Conservation (phyloP, 129 eudicot species). For the Chrysanthemum seticuspe region DNA sequence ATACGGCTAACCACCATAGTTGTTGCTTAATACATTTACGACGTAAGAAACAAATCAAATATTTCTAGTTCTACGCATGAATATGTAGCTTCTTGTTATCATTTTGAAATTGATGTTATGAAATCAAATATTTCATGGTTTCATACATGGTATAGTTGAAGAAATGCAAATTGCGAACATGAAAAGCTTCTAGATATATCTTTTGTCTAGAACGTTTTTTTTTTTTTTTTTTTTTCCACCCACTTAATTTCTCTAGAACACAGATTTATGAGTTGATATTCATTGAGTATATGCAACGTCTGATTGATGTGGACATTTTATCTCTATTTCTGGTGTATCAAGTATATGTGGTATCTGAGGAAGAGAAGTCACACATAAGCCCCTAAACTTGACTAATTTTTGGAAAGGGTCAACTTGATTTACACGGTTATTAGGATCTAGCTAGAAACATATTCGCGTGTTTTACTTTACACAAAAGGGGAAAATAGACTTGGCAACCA, state of each 20-base stretch:
- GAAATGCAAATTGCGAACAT: neutral
- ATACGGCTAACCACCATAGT: too few relatives aligned
- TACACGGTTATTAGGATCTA: neutral
- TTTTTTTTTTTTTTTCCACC: neutral
- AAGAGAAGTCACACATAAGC: conserved; percentile 20
- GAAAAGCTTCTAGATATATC: neutral
- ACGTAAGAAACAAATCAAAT: too few relatives aligned
- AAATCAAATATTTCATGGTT: neutral
- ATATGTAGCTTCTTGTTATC: too few relatives aligned
- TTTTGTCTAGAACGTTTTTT: neutral
- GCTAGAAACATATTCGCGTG: too few relatives aligned
- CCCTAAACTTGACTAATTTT: conserved; percentile 1
- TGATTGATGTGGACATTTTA: neutral
- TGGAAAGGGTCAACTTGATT: conserved; percentile 1
- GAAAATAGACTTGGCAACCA: too few relatives aligned
- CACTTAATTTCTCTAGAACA: neutral
- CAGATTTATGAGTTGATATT: neutral
- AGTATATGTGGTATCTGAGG: conserved; percentile 8
- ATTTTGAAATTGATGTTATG: neutral
- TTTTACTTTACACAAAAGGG: too few relatives aligned
- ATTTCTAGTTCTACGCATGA: too few relatives aligned
- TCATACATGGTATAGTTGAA: neutral
- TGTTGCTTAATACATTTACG: too few relatives aligned
- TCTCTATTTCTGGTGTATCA: neutral
- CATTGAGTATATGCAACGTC: conserved; percentile 3